phyloP scores from a whole-genome alignment of 2,329 filamentous ascomycete genomes.

The Monilinia polystroma region DNA sequence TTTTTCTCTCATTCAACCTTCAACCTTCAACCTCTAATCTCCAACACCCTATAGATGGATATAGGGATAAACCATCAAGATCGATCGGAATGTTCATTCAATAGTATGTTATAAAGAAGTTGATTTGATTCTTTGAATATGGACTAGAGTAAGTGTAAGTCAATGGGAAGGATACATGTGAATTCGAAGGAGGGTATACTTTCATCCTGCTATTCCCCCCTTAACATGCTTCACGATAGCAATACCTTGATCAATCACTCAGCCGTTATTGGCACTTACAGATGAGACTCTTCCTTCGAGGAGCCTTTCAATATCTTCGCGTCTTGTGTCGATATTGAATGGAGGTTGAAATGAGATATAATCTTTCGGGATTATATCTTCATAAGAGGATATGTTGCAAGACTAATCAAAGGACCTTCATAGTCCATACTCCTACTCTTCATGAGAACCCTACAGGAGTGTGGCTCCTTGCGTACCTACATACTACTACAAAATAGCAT shows the following conservation, averaged over 20 bases:
- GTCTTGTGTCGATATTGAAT: constrained; percentile 48
- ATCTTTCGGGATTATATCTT: constrained; percentile 39
- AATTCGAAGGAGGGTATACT: no score
- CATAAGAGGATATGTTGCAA: constrained; percentile 47
- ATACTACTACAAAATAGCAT: constrained; percentile 32
- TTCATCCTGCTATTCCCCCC: background rate
- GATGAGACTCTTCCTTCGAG: constrained; percentile 47
- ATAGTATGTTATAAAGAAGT: background rate
- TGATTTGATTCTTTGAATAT: background rate
- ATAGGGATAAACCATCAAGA: no score
- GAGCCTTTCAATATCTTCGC: constrained; percentile 46
- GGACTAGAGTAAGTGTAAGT: background rate
- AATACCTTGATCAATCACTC: constrained; percentile 47
- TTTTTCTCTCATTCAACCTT: background rate
- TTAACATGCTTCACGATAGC: constrained; percentile 23
- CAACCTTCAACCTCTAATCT: background rate
- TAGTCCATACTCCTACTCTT: constrained; percentile 54
- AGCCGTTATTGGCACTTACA: constrained; percentile 41
- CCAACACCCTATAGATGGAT: background rate
- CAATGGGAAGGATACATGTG: background rate
- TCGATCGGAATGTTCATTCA: background rate
- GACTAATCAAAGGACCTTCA: constrained; percentile 50
- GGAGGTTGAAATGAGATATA: constrained; percentile 43
- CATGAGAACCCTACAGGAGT: constrained; percentile 45
- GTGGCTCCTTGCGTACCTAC: constrained; percentile 55